Base-by-base conservation (phyloP, 192 early-diverging fungal species). In the Fimicolochytrium jonesii region DNA sequence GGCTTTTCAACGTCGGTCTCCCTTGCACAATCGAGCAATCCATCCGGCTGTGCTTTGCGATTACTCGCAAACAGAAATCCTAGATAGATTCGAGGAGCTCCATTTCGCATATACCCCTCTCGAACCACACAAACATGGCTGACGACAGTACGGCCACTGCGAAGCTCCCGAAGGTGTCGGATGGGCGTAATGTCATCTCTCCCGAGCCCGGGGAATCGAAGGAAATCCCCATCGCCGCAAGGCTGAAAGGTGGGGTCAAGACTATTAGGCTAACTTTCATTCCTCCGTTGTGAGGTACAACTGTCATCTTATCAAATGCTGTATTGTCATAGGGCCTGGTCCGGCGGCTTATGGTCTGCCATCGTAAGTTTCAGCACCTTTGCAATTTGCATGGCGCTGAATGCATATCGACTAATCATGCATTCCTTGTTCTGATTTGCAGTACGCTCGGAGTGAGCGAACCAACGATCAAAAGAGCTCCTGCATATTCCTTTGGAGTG, bases 401-500 rank as follows among this genome's bases (percentile, higher is more conserved):
- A 25, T 34, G 41, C 20, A 29, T 33, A 13, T 15, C n/a, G n/a
- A n/a, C n/a, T n/a, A n/a, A n/a, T n/a, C n/a, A n/a, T n/a, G n/a
- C n/a, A n/a, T n/a, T n/a, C n/a, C n/a, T n/a, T 32, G 20, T 10
- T 65, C n/a, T 25, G 20, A 44, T 30, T 41, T 42, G 3, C 34
- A 80, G 78, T 13, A 81, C 79, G 1, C 67, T 81, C 47, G 79
- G 79, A 20, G 28, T 67, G 20, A 57, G 73, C 39, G 79, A 72
- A 10, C 77, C 73, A 60, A 76, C 70, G 2, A 61, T 64, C 51
- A 76, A 67, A 44, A 59, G 80, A 34, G 76, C 80, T 11, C 80
- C 80, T n/a, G 80, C 80, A 30, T 82, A 82, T 44, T 82, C 80
- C 11, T 82, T 82, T 59, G 80, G 80, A 25, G 73, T 79, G 6